Evolutionary conservation across 2,329 filamentous ascomycete species (phyloP).

Genomic region (Leptographium flavum): DNA sequence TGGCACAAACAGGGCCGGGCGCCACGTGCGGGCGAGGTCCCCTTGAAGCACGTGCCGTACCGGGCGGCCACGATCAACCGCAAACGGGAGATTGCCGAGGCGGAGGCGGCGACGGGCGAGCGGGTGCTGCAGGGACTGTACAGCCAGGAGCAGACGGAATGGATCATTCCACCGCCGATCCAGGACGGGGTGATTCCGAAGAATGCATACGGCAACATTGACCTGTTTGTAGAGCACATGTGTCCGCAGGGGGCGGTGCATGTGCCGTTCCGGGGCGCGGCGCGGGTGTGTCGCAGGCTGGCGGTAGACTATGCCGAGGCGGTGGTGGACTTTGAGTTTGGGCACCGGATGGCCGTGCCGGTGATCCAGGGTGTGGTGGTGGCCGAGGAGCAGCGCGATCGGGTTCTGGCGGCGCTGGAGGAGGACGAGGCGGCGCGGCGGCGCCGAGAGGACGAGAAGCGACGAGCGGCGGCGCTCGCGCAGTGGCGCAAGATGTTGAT

Average conservation of each 20-base stretch:
- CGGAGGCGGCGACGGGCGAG: constrained; percentile 61
- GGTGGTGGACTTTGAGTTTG: constrained; percentile 93
- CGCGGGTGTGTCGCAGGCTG: constrained; percentile 69
- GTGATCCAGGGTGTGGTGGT: constrained; percentile 84
- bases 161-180: constrained; percentile 86
- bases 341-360: constrained; percentile 83
- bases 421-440: constrained; percentile 61
- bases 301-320: constrained; percentile 86
- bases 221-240: constrained; percentile 90
- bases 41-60: constrained; percentile 78
- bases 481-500: constrained; percentile 81
- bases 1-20: constrained; percentile 95
- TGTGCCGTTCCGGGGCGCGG: constrained; percentile 62
- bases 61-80: constrained; percentile 81
- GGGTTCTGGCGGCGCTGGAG: constrained; percentile 64
- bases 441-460: constrained; percentile 73
- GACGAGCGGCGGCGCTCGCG: constrained; percentile 55
- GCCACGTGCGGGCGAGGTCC: constrained; percentile 53
- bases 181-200: constrained; percentile 76
- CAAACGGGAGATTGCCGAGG: constrained; percentile 78
- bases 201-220: constrained; percentile 92
- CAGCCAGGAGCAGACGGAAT: constrained; percentile 74
- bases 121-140: constrained; percentile 83
- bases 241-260: constrained; percentile 69
- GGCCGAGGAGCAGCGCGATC: constrained; percentile 61